Conservation (phyloP, 805 yeast species). For the Komagataella mondaviorum region DNA sequence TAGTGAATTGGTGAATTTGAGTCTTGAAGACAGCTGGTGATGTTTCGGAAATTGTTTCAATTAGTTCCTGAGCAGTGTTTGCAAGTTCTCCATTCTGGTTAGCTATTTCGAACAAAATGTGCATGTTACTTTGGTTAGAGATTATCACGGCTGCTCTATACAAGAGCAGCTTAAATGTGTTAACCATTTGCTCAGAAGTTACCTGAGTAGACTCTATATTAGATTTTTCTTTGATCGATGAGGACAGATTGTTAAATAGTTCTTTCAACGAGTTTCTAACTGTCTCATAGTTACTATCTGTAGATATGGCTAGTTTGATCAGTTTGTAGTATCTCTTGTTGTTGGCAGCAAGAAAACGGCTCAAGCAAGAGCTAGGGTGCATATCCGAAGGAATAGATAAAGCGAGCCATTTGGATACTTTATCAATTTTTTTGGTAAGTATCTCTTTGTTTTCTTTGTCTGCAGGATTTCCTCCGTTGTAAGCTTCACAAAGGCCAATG, state of each 20-base stretch:
- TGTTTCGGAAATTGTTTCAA: constrained; percentile 44
- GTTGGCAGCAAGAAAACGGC: constrained; percentile 36
- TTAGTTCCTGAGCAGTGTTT: constrained; percentile 32
- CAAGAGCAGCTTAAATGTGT: constrained; percentile 41
- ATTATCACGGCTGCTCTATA: constrained; percentile 48
- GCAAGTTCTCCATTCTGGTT: constrained; percentile 16
- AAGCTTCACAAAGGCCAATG: constrained; percentile 33
- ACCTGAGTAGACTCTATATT: constrained; percentile 16
- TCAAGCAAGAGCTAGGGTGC: constrained; percentile 35
- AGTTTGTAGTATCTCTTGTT: constrained; percentile 48
- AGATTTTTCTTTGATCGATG: constrained; percentile 6
- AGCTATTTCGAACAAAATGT: constrained; percentile 32
- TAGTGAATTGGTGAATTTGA: constrained; percentile 38
- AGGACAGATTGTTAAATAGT: constrained; percentile 12
- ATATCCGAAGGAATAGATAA: constrained; percentile 39
- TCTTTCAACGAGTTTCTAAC: constrained; percentile 45
- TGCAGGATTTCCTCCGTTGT: constrained; percentile 17
- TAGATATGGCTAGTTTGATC: constrained; percentile 35
- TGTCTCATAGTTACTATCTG: constrained; percentile 46
- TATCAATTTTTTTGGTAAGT: constrained; percentile 26
- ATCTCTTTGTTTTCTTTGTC: constrained; percentile 8
- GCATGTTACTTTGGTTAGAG: constrained; percentile 46
- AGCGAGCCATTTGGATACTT: constrained; percentile 49
- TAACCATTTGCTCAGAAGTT: constrained; percentile 31
- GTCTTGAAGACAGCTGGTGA: constrained; percentile 53